phyloP scores from a whole-genome alignment of 306 rosid genomes.

The Rubus idaeus region DNA sequence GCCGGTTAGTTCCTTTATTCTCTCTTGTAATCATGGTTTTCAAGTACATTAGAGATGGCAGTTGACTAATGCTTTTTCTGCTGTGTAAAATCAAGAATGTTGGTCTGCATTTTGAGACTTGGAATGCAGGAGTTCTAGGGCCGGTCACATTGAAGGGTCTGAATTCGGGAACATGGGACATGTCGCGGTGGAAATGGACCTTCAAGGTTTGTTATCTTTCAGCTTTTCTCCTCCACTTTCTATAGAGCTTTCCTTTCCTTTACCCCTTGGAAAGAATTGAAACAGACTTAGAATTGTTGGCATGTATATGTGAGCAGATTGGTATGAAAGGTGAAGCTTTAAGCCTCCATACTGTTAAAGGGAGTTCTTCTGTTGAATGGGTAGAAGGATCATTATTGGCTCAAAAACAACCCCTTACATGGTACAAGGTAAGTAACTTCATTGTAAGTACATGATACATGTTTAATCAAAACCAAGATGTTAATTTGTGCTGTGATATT shows the following conservation, averaged over 20 bases:
- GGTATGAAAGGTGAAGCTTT: slow-evolving; percentile 81
- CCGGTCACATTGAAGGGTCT: slow-evolving; percentile 81
- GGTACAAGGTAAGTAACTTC: slow-evolving; percentile 64
- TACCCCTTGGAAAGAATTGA: background rate
- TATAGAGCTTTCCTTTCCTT: background rate
- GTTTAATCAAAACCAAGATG: background rate
- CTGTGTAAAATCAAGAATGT: slow-evolving; percentile 58
- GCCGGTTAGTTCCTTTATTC: slow-evolving; percentile 57
- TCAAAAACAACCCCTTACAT: slow-evolving; percentile 71
- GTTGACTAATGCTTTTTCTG: slow-evolving; percentile 6
- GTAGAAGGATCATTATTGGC: slow-evolving; percentile 57
- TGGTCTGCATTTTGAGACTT: slow-evolving; percentile 71
- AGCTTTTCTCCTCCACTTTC: background rate
- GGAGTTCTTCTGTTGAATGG: slow-evolving; percentile 86
- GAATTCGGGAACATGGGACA: slow-evolving; percentile 81
- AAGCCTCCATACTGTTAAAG: slow-evolving; percentile 64
- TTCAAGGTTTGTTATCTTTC: slow-evolving; percentile 63
- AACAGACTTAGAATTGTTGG: background rate
- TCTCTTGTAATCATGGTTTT: slow-evolving; percentile 1
- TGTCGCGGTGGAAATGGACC: slow-evolving; percentile 81
- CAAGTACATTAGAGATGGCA: background rate
- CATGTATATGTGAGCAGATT: slow-evolving; percentile 41
- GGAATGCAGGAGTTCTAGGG: slow-evolving; percentile 94
- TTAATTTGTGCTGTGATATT: slow-evolving; percentile 1
- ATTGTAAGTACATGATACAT: background rate